phyloP scores from a whole-genome alignment of 73 alveolate genomes.

The Durusdinium trenchii region DNA sequence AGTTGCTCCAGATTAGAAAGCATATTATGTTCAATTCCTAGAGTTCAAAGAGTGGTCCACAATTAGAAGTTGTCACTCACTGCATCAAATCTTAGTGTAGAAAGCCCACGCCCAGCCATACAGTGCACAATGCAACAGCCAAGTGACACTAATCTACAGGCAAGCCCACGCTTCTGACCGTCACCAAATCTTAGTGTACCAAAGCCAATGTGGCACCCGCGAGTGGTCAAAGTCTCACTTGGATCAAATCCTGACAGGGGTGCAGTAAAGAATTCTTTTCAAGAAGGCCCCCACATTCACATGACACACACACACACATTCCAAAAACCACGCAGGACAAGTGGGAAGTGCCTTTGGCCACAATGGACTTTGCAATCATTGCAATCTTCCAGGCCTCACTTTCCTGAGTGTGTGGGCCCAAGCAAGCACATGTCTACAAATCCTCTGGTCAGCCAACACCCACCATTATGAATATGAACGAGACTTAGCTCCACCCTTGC shows the following conservation, averaged over 20 bases:
- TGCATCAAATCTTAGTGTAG: background rate
- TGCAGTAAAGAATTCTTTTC: background rate
- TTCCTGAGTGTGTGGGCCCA: constrained; percentile 25
- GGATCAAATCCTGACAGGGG: background rate
- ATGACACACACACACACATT: background rate
- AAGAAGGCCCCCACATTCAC: background rate
- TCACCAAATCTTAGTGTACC: background rate
- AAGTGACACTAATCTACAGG: background rate
- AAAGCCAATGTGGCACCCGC: background rate
- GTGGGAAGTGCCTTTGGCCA: background rate
- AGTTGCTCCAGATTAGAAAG: no score
- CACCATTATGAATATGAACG: no score
- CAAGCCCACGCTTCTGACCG: background rate
- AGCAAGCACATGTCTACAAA: no score
- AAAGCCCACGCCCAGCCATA: background rate
- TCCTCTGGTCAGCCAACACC: no score
- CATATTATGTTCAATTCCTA: no score
- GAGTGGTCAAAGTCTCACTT: background rate
- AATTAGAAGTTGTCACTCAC: background rate
- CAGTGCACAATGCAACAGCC: background rate
- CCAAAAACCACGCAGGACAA: no score
- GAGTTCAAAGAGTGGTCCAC: no score
- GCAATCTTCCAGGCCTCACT: constrained; percentile 11
- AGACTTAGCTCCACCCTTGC: background rate
- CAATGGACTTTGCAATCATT: background rate